phyloP scores from a whole-genome alignment of 2,329 filamentous ascomycete species.

The Mycosphaerella sp. region DNA sequence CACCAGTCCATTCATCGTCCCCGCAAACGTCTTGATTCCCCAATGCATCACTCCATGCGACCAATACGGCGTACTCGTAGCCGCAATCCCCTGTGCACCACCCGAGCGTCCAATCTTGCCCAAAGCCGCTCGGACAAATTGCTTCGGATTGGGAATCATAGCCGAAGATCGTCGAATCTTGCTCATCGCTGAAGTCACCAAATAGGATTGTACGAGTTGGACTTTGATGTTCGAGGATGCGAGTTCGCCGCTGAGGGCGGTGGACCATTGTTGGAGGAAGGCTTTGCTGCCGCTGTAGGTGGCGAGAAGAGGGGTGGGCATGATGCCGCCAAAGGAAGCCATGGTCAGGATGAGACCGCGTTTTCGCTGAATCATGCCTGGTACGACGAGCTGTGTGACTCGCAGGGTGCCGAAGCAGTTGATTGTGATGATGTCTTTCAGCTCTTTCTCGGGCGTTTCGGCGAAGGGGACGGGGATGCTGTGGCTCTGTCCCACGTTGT shows the following conservation, averaged over 20 bases:
- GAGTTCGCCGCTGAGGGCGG: slow-evolving; percentile 75
- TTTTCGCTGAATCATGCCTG: slow-evolving; percentile 76
- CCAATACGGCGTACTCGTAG: slow-evolving; percentile 91
- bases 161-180: slow-evolving; percentile 77
- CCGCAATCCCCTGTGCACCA: slow-evolving; percentile 68
- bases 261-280: slow-evolving; percentile 95
- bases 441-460: slow-evolving; percentile 69
- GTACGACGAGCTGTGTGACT: slow-evolving; percentile 76
- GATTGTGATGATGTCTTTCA: slow-evolving; percentile 86
- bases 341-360: slow-evolving; percentile 90
- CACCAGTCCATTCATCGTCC: slow-evolving; percentile 52
- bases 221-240: slow-evolving; percentile 74
- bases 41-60: slow-evolving; percentile 84
- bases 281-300: slow-evolving; percentile 98
- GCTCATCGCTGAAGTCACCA: slow-evolving; percentile 94
- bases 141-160: slow-evolving; percentile 71
- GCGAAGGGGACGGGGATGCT: slow-evolving; percentile 85
- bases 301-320: slow-evolving; percentile 84
- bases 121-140: slow-evolving; percentile 73
- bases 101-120: slow-evolving; percentile 73
- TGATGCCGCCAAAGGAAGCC: slow-evolving; percentile 91
- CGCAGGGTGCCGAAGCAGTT: slow-evolving; percentile 89
- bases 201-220: slow-evolving; percentile 85
- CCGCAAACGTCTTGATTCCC: slow-evolving; percentile 58
- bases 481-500: slow-evolving; percentile 95